Percentiles rank a stretch among this genome's conserved stretches.
phyloP scores from a whole-genome alignment of 371 early-diverging fungal genomes.

The Mucor mucedo region DNA sequence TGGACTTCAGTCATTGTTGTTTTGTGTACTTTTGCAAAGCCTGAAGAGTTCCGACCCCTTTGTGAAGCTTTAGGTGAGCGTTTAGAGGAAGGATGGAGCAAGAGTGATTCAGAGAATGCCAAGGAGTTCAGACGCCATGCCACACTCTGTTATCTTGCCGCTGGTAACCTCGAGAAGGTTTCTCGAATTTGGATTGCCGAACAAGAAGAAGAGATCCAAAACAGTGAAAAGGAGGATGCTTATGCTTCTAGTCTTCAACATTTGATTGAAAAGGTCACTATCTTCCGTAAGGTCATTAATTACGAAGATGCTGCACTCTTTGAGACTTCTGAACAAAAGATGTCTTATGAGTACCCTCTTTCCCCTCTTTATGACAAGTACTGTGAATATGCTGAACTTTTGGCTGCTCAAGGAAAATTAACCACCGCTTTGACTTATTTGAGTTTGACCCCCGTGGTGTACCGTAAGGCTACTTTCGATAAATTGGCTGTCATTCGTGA shows the following conservation, averaged over 20 bases:
- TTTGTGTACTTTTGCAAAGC: conserved; percentile 89
- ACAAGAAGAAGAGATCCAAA: conserved; percentile 47
- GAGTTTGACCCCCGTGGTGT: conserved; percentile 70
- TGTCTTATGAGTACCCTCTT: conserved; percentile 60
- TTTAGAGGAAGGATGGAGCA: conserved; percentile 58
- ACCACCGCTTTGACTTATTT: conserved; percentile 78
- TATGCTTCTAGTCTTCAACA: conserved; percentile 64
- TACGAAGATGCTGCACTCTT: conserved; percentile 61
- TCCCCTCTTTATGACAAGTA: conserved; percentile 84
- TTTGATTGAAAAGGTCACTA: conserved; percentile 89
- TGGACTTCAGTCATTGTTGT: conserved; percentile 93
- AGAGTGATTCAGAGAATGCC: conserved; percentile 45
- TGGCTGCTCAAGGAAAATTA: conserved; percentile 79
- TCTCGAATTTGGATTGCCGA: conserved; percentile 82
- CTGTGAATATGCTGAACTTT: conserved; percentile 83
- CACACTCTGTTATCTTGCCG: conserved; percentile 87
- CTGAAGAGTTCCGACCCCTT: conserved; percentile 73
- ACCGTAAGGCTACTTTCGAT: conserved; percentile 59
- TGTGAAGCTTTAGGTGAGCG: conserved; percentile 76
- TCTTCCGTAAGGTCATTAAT: conserved; percentile 89
- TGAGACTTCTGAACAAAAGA: conserved; percentile 58
- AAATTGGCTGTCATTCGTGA: conserved; percentile 73
- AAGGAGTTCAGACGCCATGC: conserved; percentile 64
- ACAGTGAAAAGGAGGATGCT: conserved; percentile 31
- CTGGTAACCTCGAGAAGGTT: conserved; percentile 88